Evolutionary conservation across 306 rosid species (phyloP).

Genomic region (Cicer chorassanicum): DNA sequence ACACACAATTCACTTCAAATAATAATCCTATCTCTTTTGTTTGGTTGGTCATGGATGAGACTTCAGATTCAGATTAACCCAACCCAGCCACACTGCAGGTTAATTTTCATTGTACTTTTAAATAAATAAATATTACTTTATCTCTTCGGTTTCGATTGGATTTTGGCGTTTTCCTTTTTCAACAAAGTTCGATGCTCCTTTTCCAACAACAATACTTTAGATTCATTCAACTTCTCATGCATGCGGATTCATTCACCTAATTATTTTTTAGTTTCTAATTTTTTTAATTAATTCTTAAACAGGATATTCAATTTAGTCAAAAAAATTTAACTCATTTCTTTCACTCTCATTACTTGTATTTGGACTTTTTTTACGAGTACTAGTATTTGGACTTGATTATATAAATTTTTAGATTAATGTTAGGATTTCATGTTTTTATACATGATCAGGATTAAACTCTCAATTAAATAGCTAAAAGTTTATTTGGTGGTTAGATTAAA

Average conservation of each 20-base stretch:
- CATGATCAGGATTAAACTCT: no score
- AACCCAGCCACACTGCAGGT: slow-evolving; percentile 17
- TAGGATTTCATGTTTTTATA: no score
- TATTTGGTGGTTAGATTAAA: no score
- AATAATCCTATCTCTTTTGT: neutral
- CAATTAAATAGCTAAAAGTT: no score
- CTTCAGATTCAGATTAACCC: neutral
- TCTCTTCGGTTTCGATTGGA: neutral
- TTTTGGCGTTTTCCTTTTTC: slow-evolving; percentile 3
- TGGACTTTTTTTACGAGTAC: no score
- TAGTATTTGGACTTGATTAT: no score
- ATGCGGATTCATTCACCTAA: neutral
- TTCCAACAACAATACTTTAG: neutral
- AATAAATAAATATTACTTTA: no score
- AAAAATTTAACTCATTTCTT: no score
- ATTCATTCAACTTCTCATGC: neutral
- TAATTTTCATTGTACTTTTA: neutral
- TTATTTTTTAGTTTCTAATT: neutral
- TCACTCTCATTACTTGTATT: no score
- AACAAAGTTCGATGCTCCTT: neutral
- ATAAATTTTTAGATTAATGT: no score
- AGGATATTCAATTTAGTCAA: no score
- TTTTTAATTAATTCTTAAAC: neutral
- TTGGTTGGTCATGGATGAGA: slow-evolving; percentile 22
- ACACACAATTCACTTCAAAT: no score